Conservation (phyloP, 2,329 filamentous ascomycete genomes). For the Knoxdaviesia proteae region DNA sequence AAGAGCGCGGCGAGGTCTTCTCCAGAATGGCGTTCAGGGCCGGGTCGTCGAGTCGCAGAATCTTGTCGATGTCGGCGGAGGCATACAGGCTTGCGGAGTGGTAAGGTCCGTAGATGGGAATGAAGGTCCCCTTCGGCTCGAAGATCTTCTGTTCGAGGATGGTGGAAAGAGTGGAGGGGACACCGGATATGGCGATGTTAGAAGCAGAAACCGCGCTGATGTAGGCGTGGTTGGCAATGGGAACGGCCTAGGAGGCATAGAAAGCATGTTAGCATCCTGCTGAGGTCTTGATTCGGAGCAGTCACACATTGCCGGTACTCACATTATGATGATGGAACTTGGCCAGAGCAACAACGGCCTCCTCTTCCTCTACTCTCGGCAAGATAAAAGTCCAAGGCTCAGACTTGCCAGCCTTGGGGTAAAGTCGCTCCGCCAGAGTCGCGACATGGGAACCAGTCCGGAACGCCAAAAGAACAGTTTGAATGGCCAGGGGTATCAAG, state of each 20-base stretch:
- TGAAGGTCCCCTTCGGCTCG: slow-evolving; percentile 20
- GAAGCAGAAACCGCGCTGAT: slow-evolving; percentile 28
- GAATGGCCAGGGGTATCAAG: slow-evolving; percentile 39
- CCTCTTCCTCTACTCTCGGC: slow-evolving; percentile 29
- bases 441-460: slow-evolving; percentile 37
- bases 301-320: slow-evolving; percentile 8
- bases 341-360: slow-evolving; percentile 26
- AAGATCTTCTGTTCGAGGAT: slow-evolving; percentile 20
- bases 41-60: slow-evolving; percentile 22
- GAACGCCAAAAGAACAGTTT: slow-evolving; percentile 46
- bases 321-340: slow-evolving; percentile 37
- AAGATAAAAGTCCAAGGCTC: slow-evolving; percentile 49
- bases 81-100: slow-evolving; percentile 33
- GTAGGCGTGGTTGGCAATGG: slow-evolving; percentile 26
- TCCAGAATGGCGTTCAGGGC: slow-evolving; percentile 17
- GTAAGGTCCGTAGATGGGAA: slow-evolving; percentile 35
- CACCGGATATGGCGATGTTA: slow-evolving; percentile 32
- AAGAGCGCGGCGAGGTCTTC: slow-evolving; percentile 21
- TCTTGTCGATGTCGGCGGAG: slow-evolving; percentile 18
- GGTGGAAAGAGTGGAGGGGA: slow-evolving; percentile 24
- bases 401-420: slow-evolving; percentile 18
- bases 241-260: slow-evolving; percentile 10
- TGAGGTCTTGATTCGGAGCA: background rate
- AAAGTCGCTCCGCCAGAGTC: slow-evolving; percentile 24
- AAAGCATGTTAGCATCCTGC: background rate